Conservation (phyloP, 2,329 filamentous ascomycete genomes). For the Xylariaceae sp. region DNA sequence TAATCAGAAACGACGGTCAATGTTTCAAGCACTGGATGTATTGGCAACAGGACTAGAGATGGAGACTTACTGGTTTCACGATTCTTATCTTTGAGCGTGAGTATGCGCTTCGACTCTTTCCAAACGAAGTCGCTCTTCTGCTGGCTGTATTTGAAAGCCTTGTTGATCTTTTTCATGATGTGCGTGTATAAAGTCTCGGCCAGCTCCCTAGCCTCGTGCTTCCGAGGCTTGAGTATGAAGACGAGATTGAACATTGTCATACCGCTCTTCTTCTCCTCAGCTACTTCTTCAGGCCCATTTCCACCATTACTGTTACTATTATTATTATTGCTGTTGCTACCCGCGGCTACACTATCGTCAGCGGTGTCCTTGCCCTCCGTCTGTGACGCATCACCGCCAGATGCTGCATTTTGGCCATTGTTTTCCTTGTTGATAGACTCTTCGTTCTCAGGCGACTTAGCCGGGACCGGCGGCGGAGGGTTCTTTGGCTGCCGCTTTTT, state of each 20-base stretch:
- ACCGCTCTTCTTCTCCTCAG: constrained; percentile 59
- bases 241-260: constrained; percentile 99
- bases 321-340: constrained; percentile 25
- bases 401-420: constrained; percentile 8
- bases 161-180: constrained; percentile 87
- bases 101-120: constrained; percentile 81
- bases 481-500: constrained; percentile 42
- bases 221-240: constrained; percentile 79
- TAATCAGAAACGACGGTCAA: constrained; percentile 15
- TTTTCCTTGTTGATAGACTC: constrained; percentile 20
- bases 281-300: constrained; percentile 28
- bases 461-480: constrained; percentile 22
- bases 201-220: constrained; percentile 70
- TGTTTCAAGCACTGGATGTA: no score
- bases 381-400: constrained; percentile 21
- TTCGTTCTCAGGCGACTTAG: constrained; percentile 26
- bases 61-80: constrained; percentile 52
- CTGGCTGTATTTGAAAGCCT: constrained; percentile 89
- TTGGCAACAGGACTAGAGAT: no score
- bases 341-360: constrained; percentile 29
- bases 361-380: constrained; percentile 25
- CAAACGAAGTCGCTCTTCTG: constrained; percentile 86
- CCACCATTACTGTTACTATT: constrained; percentile 4
- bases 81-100: constrained; percentile 76
- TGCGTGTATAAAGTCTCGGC: constrained; percentile 78